These are phyloP conservation scores for Amaranthus palmeri DNA, from an alignment of 148 eudicot species.

Conservation along the genomic window DNA sequence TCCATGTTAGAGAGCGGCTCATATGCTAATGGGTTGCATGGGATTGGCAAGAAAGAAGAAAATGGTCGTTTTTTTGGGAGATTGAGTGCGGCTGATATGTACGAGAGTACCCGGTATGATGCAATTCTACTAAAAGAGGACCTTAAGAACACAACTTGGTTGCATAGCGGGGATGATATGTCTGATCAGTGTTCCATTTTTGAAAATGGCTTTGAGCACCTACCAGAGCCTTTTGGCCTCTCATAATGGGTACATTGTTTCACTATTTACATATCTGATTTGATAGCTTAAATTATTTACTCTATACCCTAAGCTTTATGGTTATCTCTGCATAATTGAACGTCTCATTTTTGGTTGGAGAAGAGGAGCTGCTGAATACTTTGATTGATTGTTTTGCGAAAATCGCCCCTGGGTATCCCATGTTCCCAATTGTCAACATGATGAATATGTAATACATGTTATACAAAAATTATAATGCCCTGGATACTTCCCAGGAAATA, in stretches of 20 bases:
- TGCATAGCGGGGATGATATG: slow-evolving; percentile 73
- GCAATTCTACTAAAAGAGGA: slow-evolving; percentile 85
- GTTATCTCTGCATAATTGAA: slow-evolving; percentile 11
- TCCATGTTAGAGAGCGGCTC: slow-evolving; percentile 39
- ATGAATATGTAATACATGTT: slow-evolving; percentile 14
- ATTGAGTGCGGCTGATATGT: slow-evolving; percentile 58
- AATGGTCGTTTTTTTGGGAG: slow-evolving; percentile 50
- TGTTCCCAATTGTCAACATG: slow-evolving; percentile 11
- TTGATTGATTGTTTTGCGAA: slow-evolving; percentile 4
- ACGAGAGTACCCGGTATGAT: slow-evolving; percentile 91
- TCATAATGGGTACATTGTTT: slow-evolving; percentile 36
- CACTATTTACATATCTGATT: not conserved
- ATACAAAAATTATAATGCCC: slow-evolving; percentile 4
- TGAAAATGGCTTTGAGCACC: slow-evolving; percentile 72
- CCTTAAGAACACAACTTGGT: slow-evolving; percentile 80
- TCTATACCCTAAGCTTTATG: slow-evolving; percentile 13
- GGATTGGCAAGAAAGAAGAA: slow-evolving; percentile 52
- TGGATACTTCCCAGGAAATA: slow-evolving; percentile 3
- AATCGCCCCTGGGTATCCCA: not conserved
- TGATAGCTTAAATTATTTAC: not conserved
- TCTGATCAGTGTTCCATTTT: slow-evolving; percentile 69
- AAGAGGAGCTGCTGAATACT: slow-evolving; percentile 12
- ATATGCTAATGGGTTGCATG: slow-evolving; percentile 37
- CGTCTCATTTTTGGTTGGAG: slow-evolving; percentile 7
- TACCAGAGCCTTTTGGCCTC: slow-evolving; percentile 86